A percentile compares a stretch with the other conserved stretches of the same genome.
These are phyloP conservation scores for Rhypophila decipiens DNA, from an alignment of 495 filamentous ascomycete species.

Conservation along the genomic window DNA sequence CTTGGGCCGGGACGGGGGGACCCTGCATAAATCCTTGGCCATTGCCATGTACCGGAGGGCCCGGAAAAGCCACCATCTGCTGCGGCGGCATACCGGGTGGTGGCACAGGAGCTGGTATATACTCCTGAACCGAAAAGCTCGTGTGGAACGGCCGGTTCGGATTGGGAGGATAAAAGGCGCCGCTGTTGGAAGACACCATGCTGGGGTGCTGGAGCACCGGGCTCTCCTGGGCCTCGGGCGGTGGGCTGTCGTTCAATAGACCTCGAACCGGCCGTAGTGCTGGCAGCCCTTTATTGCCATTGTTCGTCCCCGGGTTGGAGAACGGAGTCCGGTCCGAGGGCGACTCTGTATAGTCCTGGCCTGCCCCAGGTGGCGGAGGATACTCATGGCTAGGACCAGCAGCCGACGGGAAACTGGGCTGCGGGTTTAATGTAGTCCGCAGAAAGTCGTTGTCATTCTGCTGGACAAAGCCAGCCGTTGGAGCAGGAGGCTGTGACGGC, in stretches of 20 bases:
- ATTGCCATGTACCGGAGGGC: neutral
- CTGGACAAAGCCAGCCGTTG: neutral
- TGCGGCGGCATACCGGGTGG: slow-evolving; percentile 16
- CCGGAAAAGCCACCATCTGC: slow-evolving; percentile 6
- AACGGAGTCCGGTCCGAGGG: slow-evolving; percentile 19
- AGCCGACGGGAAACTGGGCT: slow-evolving; percentile 7
- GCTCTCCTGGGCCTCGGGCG: slow-evolving; percentile 21
- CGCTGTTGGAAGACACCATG: slow-evolving; percentile 34
- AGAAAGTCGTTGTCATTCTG: slow-evolving; percentile 29
- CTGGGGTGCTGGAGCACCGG: slow-evolving; percentile 16
- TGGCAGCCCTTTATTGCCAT: slow-evolving; percentile 32
- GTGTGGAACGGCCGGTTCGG: slow-evolving; percentile 36
- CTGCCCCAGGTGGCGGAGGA: neutral
- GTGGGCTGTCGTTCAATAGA: slow-evolving; percentile 15
- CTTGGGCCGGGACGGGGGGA: too few relatives aligned
- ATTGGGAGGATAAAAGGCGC: slow-evolving; percentile 28
- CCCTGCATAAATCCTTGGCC: too few relatives aligned
- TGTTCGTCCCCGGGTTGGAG: slow-evolving; percentile 13
- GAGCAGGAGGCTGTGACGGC: too few relatives aligned
- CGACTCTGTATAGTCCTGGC: slow-evolving; percentile 1
- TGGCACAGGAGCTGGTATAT: slow-evolving; percentile 12
- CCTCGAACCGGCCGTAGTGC: slow-evolving; percentile 35
- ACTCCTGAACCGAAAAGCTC: slow-evolving; percentile 29
- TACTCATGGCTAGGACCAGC: neutral
- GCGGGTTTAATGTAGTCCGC: slow-evolving; percentile 36